Evolutionary conservation across 164 flowering plant species (phyloP).

Genomic region (grape (Vitis vinifera)): DNA sequence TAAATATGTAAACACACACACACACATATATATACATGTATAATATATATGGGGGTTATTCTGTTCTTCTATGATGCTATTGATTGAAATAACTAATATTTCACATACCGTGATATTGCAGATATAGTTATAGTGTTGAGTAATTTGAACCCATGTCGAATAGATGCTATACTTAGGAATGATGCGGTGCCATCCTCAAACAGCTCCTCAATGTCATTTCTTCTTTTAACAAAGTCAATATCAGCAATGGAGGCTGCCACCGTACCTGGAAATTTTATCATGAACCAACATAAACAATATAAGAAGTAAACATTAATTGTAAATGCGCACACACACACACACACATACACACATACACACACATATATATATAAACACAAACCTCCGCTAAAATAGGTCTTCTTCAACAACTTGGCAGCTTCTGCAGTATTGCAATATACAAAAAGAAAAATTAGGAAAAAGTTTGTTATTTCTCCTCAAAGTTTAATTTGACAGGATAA

Average conservation of each 20-base stretch:
- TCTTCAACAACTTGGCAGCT: slow-evolving; percentile 71
- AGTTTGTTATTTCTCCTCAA: background rate
- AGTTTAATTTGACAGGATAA: background rate
- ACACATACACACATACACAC: too few species aligned
- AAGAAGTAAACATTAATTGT: background rate
- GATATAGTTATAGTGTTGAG: slow-evolving; percentile 55
- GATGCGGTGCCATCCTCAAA: slow-evolving; percentile 93
- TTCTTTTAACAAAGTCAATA: slow-evolving; percentile 74
- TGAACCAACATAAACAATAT: background rate
- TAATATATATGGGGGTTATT: background rate
- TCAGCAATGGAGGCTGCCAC: slow-evolving; percentile 96
- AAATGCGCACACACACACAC: background rate
- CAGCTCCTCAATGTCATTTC: slow-evolving; percentile 69
- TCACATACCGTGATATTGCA: slow-evolving; percentile 61
- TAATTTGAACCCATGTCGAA: slow-evolving; percentile 74
- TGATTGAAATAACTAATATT: background rate
- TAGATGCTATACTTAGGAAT: slow-evolving; percentile 82
- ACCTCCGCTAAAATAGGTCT: slow-evolving; percentile 98
- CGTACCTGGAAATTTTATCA: slow-evolving; percentile 58
- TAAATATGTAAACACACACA: too few species aligned
- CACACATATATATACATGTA: too few species aligned
- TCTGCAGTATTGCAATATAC: slow-evolving; percentile 41
- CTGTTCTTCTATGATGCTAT: background rate
- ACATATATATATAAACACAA: slow-evolving; percentile 15
- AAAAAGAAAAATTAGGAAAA: background rate